A percentile compares a stretch with the other conserved stretches of the same genome.
Conservation (phyloP, 2,329 filamentous ascomycete genomes). For the Chrysoporthe austroafricana region DNA sequence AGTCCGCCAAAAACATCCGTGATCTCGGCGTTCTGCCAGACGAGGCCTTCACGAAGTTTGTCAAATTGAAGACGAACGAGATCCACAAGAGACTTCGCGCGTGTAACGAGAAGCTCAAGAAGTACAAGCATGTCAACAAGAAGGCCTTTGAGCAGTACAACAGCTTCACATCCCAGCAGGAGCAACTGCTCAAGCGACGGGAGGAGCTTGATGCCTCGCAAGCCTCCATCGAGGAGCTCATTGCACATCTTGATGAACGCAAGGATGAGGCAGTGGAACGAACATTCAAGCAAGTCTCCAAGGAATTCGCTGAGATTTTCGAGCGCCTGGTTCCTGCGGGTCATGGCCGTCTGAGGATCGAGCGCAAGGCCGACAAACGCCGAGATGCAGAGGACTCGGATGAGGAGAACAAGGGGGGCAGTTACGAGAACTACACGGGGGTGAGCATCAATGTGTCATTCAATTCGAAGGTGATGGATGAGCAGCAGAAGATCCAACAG, state of each 20-base stretch:
- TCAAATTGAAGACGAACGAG: constrained; percentile 77
- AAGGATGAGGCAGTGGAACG: constrained; percentile 98
- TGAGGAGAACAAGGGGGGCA: constrained; percentile 68
- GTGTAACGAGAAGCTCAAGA: constrained; percentile 90
- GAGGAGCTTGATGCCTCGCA: constrained; percentile 87
- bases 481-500: constrained; percentile 97
- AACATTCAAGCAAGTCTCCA: constrained; percentile 96
- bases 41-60: constrained; percentile 90
- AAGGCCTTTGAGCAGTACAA: constrained; percentile 99
- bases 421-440: constrained; percentile 93
- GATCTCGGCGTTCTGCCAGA: constrained; percentile 92
- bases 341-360: constrained; percentile 88
- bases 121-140: constrained; percentile 98
- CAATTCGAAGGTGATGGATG: constrained; percentile 93
- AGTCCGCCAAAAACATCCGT: constrained; percentile 86
- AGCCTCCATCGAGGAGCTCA: constrained; percentile 86
- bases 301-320: constrained; percentile 91
- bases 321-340: constrained; percentile 94
- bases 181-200: constrained; percentile 81
- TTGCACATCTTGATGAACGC: constrained; percentile 87
- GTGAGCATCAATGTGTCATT: constrained; percentile 98
- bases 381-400: constrained; percentile 68
- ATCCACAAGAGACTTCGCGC: constrained; percentile 77
- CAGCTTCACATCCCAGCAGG: constrained; percentile 91
- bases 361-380: constrained; percentile 80